These are phyloP conservation scores for Irpex rosettiformis DNA, from an alignment of 1,284 basidiomycete genomes.

Conservation along the genomic window DNA sequence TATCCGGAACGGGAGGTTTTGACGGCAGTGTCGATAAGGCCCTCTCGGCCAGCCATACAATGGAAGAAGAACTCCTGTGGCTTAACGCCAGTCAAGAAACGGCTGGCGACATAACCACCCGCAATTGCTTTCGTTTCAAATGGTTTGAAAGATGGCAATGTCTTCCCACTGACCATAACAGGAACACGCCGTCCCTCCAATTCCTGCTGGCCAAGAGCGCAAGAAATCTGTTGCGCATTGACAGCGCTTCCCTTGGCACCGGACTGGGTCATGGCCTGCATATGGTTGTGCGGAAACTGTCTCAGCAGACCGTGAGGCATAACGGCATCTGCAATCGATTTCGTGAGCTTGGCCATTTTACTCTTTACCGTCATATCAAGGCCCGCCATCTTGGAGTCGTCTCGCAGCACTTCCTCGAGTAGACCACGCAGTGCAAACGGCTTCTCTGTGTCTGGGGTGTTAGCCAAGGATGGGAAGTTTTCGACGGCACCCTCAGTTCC, in stretches of 20 bases:
- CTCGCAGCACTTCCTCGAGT: conserved; percentile 95
- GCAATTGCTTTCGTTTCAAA: conserved; percentile 98
- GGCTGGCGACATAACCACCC: conserved; percentile 99
- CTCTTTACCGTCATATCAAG: conserved; percentile 91
- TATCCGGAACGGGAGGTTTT: conserved; percentile 99
- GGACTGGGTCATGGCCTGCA: conserved; percentile 99
- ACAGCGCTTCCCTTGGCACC: conserved; percentile 98
- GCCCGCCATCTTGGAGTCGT: conserved; percentile 97
- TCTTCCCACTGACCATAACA: conserved; percentile 99
- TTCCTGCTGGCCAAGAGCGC: conserved; percentile 95
- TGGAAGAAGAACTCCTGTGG: conserved; percentile 99
- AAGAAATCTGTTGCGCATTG: conserved; percentile 98
- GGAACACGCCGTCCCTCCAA: conserved; percentile 98
- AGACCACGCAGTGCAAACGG: conserved; percentile 50
- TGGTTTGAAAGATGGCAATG: conserved; percentile 93
- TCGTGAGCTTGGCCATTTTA: conserved; percentile 81
- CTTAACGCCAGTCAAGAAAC: conserved; percentile 97
- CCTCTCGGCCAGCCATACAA: conserved; percentile 99
- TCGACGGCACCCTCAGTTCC: conserved; percentile 89
- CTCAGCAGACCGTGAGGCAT: conserved; percentile 89
- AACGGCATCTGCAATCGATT: conserved; percentile 86
- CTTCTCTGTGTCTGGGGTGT: conserved; percentile 47
- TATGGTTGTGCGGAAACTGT: conserved; percentile 97
- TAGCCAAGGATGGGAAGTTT: conserved; percentile 75
- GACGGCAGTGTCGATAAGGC: conserved; percentile 98